A percentile compares a stretch with the other conserved stretches of the same genome.
These are phyloP conservation scores for Scutellaria baicalensis DNA, from an alignment of 257 asterid species.

Conservation along the genomic window DNA sequence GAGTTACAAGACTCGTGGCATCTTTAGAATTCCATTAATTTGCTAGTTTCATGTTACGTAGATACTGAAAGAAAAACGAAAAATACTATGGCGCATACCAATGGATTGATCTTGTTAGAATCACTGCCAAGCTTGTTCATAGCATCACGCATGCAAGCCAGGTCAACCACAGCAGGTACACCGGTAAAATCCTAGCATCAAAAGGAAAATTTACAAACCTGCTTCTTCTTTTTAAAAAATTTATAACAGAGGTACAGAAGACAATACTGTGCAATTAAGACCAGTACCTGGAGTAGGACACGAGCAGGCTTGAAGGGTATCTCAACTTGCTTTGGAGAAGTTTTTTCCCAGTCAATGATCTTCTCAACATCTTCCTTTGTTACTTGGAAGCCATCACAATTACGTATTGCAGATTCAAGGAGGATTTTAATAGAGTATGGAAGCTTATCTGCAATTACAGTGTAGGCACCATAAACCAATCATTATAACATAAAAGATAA, in stretches of 20 bases:
- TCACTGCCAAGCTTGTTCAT: slow-evolving; percentile 92
- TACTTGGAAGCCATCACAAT: slow-evolving; percentile 94
- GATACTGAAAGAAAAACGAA: not conserved
- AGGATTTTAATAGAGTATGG: slow-evolving; percentile 92
- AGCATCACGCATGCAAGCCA: slow-evolving; percentile 99
- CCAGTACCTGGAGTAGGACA: slow-evolving; percentile 78
- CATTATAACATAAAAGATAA: not conserved
- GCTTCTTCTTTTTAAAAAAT: not conserved
- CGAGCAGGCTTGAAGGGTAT: slow-evolving; percentile 99
- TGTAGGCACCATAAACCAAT: slow-evolving; percentile 2
- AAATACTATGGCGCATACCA: slow-evolving; percentile 43
- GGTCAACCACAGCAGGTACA: slow-evolving; percentile 93
- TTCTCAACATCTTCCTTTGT: slow-evolving; percentile 83
- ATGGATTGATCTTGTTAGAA: slow-evolving; percentile 89
- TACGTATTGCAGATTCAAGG: slow-evolving; percentile 92
- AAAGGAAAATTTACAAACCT: slow-evolving; percentile 12
- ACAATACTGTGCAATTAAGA: not conserved
- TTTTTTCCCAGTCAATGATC: slow-evolving; percentile 85
- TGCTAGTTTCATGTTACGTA: not conserved
- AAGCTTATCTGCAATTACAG: slow-evolving; percentile 57
- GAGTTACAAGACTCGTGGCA: too few relatives aligned
- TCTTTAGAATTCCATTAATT: too few relatives aligned
- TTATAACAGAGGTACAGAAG: not conserved
- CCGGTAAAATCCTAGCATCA: slow-evolving; percentile 85
- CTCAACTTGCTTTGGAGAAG: slow-evolving; percentile 83